Base-by-base conservation (phyloP, 352 stramenopile species). In the Globisporangium nunn region DNA sequence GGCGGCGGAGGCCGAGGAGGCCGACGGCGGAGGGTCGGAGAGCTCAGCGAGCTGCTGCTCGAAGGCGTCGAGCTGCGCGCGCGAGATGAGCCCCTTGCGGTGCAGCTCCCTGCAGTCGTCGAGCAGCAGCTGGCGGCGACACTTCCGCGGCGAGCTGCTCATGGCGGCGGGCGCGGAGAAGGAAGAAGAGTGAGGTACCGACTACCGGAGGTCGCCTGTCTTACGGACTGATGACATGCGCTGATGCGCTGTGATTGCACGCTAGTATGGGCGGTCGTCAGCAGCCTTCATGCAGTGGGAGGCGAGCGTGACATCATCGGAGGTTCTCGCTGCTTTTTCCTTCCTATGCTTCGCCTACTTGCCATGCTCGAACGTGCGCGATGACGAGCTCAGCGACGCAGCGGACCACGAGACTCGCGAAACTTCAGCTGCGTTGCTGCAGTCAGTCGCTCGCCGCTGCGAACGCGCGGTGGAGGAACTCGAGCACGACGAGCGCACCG, bases 401-500 rank as follows among this genome's bases (percentile, higher is more conserved):
- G 6, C 35, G 10, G 35, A 2, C 14, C 35, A 14, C 37, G 33
- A 37, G 33, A 37, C 33, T 8, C 35, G 11, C 37, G 33, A 37
- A 8, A 37, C 33, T 37, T 37, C 33, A 37, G 33, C 33, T 0
- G 6, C 33, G 6, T 8, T 37, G 23, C 23, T 23, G 23, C 33
- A 37, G 11, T 40, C 35, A 43, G n/a, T 11, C 44, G 7, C 44
- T 15, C n/a, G 23, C 44, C 18, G 44, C 29, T 47, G 41, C 2
- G 23, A 64, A 64, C 12, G 23, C 48, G 3, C 23, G 8, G 31
- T 72, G 54, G 1, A 95, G 37, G 44, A 70, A 88, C 0, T 78
- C 67, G 1, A 96, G 71, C 8, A 96, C 74, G 10, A 88, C 48
- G 7, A 87, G 64, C 18, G 83, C 81, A 6, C 81, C 87, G 6